These are phyloP conservation scores for Lindgomyces ingoldianus DNA, from an alignment of 495 filamentous ascomycete genomes.

Conservation along the genomic window DNA sequence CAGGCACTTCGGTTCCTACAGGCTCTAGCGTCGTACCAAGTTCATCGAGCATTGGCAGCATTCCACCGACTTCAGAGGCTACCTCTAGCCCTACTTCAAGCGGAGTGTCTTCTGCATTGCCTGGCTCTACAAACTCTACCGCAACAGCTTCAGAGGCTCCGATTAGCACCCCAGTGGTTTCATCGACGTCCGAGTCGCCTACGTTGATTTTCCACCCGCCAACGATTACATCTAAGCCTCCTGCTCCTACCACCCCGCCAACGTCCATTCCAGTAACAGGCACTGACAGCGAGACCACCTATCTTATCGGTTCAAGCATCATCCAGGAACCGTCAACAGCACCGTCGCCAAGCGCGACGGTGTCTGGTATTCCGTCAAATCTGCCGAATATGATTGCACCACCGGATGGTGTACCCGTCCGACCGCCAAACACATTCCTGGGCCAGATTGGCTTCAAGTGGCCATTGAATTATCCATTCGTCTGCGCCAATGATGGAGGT, in stretches of 20 bases:
- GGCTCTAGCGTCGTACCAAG: background rate
- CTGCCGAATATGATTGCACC: slow-evolving; percentile 79
- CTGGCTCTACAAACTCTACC: slow-evolving; percentile 1
- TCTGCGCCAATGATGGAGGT: slow-evolving; percentile 69
- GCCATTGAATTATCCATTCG: slow-evolving; percentile 78
- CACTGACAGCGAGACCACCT: slow-evolving; percentile 40
- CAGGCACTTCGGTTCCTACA: background rate
- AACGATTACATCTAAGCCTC: background rate
- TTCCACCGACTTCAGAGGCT: background rate
- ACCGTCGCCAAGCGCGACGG: slow-evolving; percentile 8
- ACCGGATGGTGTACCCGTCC: slow-evolving; percentile 49
- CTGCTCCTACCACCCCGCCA: background rate
- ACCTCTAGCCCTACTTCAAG: background rate
- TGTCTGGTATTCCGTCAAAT: slow-evolving; percentile 56
- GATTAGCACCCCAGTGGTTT: background rate
- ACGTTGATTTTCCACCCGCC: background rate
- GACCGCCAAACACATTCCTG: slow-evolving; percentile 63
- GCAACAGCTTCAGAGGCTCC: background rate
- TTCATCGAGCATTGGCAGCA: background rate
- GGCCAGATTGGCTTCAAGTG: slow-evolving; percentile 85
- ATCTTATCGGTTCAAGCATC: slow-evolving; percentile 39
- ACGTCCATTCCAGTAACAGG: slow-evolving; percentile 30
- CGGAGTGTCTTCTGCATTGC: background rate
- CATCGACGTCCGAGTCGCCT: background rate
- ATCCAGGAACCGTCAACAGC: slow-evolving; percentile 32